Conservation (phyloP, 148 eudicot genomes). For the Cornus controversa region DNA sequence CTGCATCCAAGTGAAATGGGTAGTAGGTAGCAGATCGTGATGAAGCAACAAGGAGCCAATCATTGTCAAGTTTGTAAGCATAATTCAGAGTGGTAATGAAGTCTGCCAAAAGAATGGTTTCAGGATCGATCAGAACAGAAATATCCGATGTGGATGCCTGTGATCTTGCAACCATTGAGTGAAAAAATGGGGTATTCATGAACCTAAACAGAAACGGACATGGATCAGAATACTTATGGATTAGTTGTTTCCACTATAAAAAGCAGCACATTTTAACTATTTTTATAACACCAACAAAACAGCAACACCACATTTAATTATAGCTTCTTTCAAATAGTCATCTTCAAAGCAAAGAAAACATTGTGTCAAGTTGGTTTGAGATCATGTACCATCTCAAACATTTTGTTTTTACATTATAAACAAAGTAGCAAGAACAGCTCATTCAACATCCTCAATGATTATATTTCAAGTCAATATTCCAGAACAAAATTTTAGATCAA, state of each 20-base stretch:
- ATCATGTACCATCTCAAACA: not conserved
- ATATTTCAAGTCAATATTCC: not conserved
- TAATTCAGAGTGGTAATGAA: slow-evolving; percentile 53
- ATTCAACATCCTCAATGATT: not conserved
- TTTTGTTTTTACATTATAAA: no score
- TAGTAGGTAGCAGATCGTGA: slow-evolving; percentile 50
- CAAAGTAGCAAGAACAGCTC: not conserved
- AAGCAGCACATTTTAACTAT: not conserved
- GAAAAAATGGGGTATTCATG: slow-evolving; percentile 72
- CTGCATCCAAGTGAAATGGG: slow-evolving; percentile 56
- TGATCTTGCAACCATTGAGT: slow-evolving; percentile 92
- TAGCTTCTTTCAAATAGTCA: not conserved
- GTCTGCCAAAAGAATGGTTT: slow-evolving; percentile 70
- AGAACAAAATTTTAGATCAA: not conserved
- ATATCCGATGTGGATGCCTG: slow-evolving; percentile 67
- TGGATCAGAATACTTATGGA: not conserved
- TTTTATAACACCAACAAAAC: not conserved
- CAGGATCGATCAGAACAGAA: slow-evolving; percentile 72
- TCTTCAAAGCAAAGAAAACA: not conserved
- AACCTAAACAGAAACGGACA: slow-evolving; percentile 46
- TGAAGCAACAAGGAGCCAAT: slow-evolving; percentile 79
- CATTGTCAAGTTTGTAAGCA: slow-evolving; percentile 77
- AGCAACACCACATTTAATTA: not conserved
- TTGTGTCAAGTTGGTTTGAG: not conserved
- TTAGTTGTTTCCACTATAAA: not conserved